Conservation (phyloP, 306 rosid genomes). For the Gynostemma pentaphyllum region DNA sequence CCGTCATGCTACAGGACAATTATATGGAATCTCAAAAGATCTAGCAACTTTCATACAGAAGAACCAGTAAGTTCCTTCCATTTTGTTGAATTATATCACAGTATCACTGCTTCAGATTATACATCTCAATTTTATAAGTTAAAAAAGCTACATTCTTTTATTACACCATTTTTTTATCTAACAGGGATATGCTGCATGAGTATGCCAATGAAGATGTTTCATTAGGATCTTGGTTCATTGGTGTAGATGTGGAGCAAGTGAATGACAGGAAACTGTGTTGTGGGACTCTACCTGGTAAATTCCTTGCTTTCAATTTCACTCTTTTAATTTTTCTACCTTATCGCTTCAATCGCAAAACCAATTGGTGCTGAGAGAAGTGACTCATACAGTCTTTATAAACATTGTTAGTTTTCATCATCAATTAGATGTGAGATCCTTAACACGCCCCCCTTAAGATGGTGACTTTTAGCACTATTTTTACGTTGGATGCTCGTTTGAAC, state of each 20-base stretch:
- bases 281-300: slow-evolving; percentile 70
- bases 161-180: slow-evolving; percentile 9
- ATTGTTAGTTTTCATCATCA: too few relatives aligned
- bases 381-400: too few relatives aligned
- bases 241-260: slow-evolving; percentile 73
- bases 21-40: slow-evolving; percentile 77
- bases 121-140: not conserved
- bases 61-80: slow-evolving; percentile 47
- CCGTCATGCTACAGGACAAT: slow-evolving; percentile 88
- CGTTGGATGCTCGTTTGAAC: too few relatives aligned
- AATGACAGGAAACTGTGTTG: slow-evolving; percentile 84
- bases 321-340: not conserved
- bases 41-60: slow-evolving; percentile 63
- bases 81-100: slow-evolving; percentile 2
- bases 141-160: not conserved
- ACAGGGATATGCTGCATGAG: slow-evolving; percentile 70
- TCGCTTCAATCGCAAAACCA: too few relatives aligned
- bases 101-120: not conserved
- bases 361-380: too few relatives aligned
- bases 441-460: too few relatives aligned
- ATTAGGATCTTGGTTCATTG: slow-evolving; percentile 85
- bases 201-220: slow-evolving; percentile 94
- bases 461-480: too few relatives aligned
- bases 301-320: not conserved
- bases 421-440: too few relatives aligned